A percentile compares a stretch with the other conserved stretches of the same genome.
These are phyloP conservation scores for Teunomyces barrocoloradensis DNA, from an alignment of 805 yeast genomes.

Conservation along the genomic window DNA sequence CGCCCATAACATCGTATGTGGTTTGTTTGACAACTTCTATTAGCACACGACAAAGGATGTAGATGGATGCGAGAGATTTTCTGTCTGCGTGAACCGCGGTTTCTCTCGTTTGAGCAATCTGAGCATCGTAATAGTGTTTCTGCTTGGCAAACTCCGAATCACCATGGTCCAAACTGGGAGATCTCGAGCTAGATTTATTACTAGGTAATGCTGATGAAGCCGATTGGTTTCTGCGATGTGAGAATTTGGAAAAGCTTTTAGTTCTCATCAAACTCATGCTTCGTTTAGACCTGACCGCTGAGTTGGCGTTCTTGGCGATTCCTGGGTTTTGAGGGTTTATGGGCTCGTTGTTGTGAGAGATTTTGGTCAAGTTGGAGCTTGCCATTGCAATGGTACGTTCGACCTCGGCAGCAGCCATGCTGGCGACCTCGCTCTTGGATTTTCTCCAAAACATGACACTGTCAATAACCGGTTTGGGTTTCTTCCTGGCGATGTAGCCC, in stretches of 20 bases:
- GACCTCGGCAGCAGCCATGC: constrained; percentile 41
- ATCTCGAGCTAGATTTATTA: constrained; percentile 15
- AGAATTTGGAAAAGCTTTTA: constrained; percentile 34
- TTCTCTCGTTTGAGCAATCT: constrained; percentile 46
- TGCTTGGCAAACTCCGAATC: constrained; percentile 19
- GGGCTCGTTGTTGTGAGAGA: constrained; percentile 4
- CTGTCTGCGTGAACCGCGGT: constrained; percentile 82
- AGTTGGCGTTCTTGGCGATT: constrained; percentile 11
- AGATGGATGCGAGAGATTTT: constrained; percentile 82
- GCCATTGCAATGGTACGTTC: constrained; percentile 34
- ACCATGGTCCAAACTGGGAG: constrained; percentile 9
- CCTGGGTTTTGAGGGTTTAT: constrained; percentile 14
- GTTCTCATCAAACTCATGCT: constrained; percentile 41
- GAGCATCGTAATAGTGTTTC: constrained; percentile 30
- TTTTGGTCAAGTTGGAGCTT: constrained; percentile 51
- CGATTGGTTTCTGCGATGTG: constrained; percentile 52
- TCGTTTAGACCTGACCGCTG: constrained; percentile 27
- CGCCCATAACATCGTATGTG: constrained; percentile 68
- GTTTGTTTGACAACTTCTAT: constrained; percentile 91
- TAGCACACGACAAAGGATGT: constrained; percentile 83
- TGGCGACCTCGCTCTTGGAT: constrained; percentile 82
- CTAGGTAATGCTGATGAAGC: constrained; percentile 34
- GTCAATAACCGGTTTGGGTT: constrained; percentile 95
- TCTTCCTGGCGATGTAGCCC: constrained; percentile 85
- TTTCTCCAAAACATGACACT: constrained; percentile 98